Evolutionary conservation across 805 yeast genomes (phyloP), one percentile per base, ranked within the genome.

Genomic region (Dipodascus geniculatus): DNA sequence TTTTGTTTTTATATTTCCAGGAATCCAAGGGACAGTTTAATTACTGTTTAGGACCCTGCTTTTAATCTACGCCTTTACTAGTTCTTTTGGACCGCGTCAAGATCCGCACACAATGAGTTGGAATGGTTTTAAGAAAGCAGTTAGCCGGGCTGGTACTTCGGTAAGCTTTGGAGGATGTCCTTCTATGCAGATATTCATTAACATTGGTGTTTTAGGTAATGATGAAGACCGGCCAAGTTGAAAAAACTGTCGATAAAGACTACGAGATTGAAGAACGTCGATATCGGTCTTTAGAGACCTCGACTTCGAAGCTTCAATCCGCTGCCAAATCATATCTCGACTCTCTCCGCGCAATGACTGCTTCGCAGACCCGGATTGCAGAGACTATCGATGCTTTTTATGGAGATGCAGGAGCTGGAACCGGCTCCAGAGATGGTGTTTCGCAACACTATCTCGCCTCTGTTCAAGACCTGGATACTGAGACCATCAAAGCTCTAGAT

Each of bases 101-200:
- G 9, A 28, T 28, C 23, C 14, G 3, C 22, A 11, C 44, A 47
- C 42, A n/a, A 68, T 90, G 98, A 85, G 96, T 64, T 90, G 99
- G 99, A 82, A 79, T 33, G 99, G 99, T 51, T 91, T 93, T 69
- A 93, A 91, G 71, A 93, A 93, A 71, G 98, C 98, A 3, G 82
- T 93, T 28, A 85, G 83, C 64, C 80, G 99, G 67, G 96, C 97
- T 53, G 96, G 97, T 16, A 84, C 87, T 44, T 78, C 91, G 60
- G 84, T 77, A 68, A 51, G 79, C 70, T 3, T 3, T n/a, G 17
- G 20, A 17, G 48, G n/a, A 17, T 3, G 3, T 8, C 11, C 16
- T 6, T 31, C 3, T 22, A 23, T 22, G 23, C 23, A 17, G 49
- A 28, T 42, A 42, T 14, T 33, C n/a, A 49, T 52, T 52, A 2